Conservation (phyloP, 2,329 filamentous ascomycete species). For the Ophiosphaerella narmari region DNA sequence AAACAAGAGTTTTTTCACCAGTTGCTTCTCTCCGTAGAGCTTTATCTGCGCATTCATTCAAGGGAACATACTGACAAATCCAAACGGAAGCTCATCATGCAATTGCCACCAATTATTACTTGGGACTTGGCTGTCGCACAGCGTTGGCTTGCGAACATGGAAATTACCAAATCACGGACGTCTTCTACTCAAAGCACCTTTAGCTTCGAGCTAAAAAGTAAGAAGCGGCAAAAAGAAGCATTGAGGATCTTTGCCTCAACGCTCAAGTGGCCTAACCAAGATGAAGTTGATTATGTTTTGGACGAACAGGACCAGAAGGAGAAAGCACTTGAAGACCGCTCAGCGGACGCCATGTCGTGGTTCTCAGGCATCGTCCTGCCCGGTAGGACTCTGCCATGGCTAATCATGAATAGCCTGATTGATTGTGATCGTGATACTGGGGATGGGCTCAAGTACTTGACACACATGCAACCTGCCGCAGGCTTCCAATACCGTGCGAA, state of each 20-base stretch:
- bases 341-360: constrained; percentile 76
- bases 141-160: constrained; percentile 72
- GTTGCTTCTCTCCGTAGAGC: constrained; percentile 72
- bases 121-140: constrained; percentile 76
- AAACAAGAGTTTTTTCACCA: constrained; percentile 76
- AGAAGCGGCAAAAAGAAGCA: constrained; percentile 70
- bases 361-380: constrained; percentile 76
- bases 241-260: constrained; percentile 70
- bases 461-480: constrained; percentile 69
- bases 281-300: constrained; percentile 65
- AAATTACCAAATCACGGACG: constrained; percentile 63
- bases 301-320: constrained; percentile 60
- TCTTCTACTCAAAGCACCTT: constrained; percentile 54
- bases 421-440: constrained; percentile 73
- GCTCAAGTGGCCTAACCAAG: constrained; percentile 78
- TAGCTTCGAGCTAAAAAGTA: constrained; percentile 66
- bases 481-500: constrained; percentile 79
- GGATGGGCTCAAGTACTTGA: constrained; percentile 68
- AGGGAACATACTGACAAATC: constrained; percentile 64
- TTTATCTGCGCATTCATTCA: constrained; percentile 71
- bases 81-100: constrained; percentile 66
- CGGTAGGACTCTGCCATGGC: constrained; percentile 71
- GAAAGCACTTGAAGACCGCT: constrained; percentile 60
- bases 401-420: constrained; percentile 78
- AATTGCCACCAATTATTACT: constrained; percentile 71